phyloP scores from a whole-genome alignment of 2,329 filamentous ascomycete genomes.

The Fulvia fulva region DNA sequence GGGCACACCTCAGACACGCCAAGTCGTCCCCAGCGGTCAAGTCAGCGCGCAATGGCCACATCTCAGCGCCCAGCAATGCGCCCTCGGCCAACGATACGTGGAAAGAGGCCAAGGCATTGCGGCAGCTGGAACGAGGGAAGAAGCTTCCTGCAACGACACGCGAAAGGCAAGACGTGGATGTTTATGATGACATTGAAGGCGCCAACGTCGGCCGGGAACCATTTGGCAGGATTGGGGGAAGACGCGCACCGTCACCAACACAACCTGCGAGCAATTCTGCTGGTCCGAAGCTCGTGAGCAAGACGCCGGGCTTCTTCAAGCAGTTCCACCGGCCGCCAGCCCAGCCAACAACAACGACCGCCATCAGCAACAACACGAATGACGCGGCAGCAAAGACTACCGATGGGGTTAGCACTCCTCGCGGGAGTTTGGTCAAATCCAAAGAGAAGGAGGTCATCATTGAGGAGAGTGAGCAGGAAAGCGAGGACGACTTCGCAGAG shows the following conservation, averaged over 20 bases:
- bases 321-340: conserved; percentile 16
- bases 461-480: not conserved
- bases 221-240: conserved; percentile 9
- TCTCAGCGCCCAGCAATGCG: not conserved
- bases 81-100: conserved; percentile 14
- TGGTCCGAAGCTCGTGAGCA: conserved; percentile 6
- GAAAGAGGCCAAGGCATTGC: conserved; percentile 17
- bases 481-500: conserved; percentile 1
- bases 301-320: conserved; percentile 28
- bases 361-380: not conserved
- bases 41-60: not conserved
- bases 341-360: not conserved
- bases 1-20: not conserved
- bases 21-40: conserved; percentile 7
- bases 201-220: conserved; percentile 27
- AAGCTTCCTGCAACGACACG: not conserved
- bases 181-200: conserved; percentile 45
- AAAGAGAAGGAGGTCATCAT: not conserved
- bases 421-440: not conserved
- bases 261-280: not conserved
- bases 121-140: not conserved
- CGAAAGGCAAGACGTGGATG: conserved; percentile 28
- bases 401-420: not conserved
- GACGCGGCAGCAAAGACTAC: not conserved
- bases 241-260: not conserved